Evolutionary conservation across 164 flowering plant genomes (phyloP), one percentile per base, ranked within the genome.

Genomic region (Kingdonia uniflora): DNA sequence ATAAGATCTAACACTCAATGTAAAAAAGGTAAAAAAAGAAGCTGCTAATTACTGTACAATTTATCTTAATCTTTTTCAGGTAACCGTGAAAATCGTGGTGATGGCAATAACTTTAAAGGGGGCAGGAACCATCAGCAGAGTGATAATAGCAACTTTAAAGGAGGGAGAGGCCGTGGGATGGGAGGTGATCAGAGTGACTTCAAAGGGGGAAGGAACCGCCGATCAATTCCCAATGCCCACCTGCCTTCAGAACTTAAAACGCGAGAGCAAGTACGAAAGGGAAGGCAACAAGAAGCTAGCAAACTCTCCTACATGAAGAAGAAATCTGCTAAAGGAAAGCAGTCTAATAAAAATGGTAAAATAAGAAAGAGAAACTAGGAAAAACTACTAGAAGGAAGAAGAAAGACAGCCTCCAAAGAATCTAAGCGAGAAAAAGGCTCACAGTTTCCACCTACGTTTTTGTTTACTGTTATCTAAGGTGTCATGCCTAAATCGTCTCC

Each of bases 181-280:
- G 67, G 19, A 26, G 72, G 70, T 35, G 61, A 61, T 51, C 60
- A 49, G 48, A 51, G 78, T 59, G 66, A 64, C 24, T 74, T 74
- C 48, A 73, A 66, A 59, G 84, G 89, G 8, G 64, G 83, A 29
- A 73, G 50, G 59, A 69, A 67, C 29, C 58, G 62, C 48, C 68
- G 50, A 1, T 42, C 63, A 0, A 52, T 85, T 35, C 88, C 86
- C n/a, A 92, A 92, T 54, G 85, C 95, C 15, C 80, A 86, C 45
- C 76, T 88, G 40, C 88, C 74, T 42, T 78, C 95, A 46, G 98
- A 92, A 63, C 76, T 88, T 20, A 85, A 72, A 66, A 71, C 77
- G 61, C 66, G 71, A 14, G 88, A 92, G 11, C 98, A 92, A 64
- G 82, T 92, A 41, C 65, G 90, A 21, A 92, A 86, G 62, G 77